phyloP scores from a whole-genome alignment of 768 basidiomycete genomes.

The Holtermanniella nyarrowii region DNA sequence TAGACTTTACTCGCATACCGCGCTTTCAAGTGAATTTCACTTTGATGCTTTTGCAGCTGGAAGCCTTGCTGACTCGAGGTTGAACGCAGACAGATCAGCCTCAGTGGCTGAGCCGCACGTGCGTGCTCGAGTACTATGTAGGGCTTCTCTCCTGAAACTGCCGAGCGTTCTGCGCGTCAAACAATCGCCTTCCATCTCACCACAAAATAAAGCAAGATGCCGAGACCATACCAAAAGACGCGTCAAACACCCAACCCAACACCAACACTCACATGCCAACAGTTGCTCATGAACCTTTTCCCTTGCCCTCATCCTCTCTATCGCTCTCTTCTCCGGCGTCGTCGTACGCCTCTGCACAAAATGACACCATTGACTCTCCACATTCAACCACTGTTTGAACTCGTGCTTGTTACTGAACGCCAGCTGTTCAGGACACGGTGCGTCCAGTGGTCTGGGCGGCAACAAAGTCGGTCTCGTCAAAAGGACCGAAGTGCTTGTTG shows the following conservation, averaged over 20 bases:
- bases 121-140: no score
- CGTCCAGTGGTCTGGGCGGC: slow-evolving; percentile 12
- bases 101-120: no score
- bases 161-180: no score
- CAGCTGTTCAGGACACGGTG: slow-evolving; percentile 18
- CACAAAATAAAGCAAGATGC: not conserved
- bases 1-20: no score
- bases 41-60: no score
- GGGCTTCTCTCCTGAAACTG: no score
- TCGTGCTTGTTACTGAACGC: slow-evolving; percentile 12
- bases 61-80: no score
- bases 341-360: slow-evolving; percentile 32
- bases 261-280: slow-evolving; percentile 29
- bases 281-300: slow-evolving; percentile 15
- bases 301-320: slow-evolving; percentile 25
- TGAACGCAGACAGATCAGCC: no score
- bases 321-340: slow-evolving; percentile 29
- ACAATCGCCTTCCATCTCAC: no score
- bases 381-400: slow-evolving; percentile 25
- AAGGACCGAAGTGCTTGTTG: no score
- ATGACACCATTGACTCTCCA: slow-evolving; percentile 34
- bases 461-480: not conserved
- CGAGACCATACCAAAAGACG: not conserved
- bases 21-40: no score
- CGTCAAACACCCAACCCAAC: no score